A percentile compares a stretch with the other conserved stretches of the same genome.
Evolutionary conservation across 2,329 filamentous ascomycete species (phyloP).

Genomic region (Xylariaceae sp.): DNA sequence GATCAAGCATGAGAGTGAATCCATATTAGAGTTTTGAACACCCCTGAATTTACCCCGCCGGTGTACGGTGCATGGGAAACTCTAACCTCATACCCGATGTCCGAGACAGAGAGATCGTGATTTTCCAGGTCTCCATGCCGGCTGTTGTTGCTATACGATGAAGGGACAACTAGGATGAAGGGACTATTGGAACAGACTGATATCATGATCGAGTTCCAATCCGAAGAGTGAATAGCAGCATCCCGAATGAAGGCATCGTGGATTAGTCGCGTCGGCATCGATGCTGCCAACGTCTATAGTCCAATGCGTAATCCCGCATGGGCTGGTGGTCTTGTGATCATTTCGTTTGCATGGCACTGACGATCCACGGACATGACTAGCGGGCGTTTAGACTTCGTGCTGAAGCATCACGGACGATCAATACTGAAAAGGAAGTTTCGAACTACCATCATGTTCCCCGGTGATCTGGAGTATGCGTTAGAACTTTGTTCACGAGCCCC

Average conservation of each 20-base stretch:
- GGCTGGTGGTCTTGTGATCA: neutral
- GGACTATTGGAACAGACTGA: neutral
- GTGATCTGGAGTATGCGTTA: no score
- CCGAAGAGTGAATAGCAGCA: neutral
- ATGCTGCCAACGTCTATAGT: neutral
- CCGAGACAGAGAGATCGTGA: neutral
- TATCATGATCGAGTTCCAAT: neutral
- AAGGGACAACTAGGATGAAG: neutral
- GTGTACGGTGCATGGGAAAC: neutral
- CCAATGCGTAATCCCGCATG: neutral
- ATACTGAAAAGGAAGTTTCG: neutral
- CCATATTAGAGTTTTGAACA: slow-evolving; percentile 14
- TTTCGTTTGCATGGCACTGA: neutral
- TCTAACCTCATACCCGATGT: neutral
- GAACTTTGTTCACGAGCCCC: no score
- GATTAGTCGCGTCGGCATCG: neutral
- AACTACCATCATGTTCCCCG: neutral
- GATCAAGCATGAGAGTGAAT: neutral
- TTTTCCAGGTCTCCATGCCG: neutral
- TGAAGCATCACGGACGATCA: neutral
- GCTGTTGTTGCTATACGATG: neutral
- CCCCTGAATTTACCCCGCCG: slow-evolving; percentile 2
- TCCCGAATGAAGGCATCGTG: neutral
- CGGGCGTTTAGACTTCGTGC: neutral
- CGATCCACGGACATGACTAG: neutral